Evolutionary conservation across 495 filamentous ascomycete genomes (phyloP).

Genomic region (Chaetomium cochliodes): DNA sequence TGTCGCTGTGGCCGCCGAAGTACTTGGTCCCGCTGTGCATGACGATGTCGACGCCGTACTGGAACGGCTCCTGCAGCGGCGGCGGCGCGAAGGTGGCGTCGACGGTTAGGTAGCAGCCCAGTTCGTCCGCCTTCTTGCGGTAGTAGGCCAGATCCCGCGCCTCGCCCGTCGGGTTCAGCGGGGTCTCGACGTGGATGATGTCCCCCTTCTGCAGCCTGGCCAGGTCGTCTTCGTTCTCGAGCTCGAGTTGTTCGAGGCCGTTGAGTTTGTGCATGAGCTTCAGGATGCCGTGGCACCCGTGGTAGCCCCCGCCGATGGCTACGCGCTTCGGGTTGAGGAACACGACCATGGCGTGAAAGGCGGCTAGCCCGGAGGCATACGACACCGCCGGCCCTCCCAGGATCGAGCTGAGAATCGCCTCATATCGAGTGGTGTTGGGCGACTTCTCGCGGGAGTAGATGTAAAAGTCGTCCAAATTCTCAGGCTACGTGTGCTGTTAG

Average conservation of each 20-base stretch:
- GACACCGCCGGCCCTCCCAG: slow-evolving; percentile 66
- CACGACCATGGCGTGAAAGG: slow-evolving; percentile 79
- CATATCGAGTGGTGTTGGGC: slow-evolving; percentile 79
- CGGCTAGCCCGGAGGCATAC: slow-evolving; percentile 82
- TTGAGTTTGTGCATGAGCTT: slow-evolving; percentile 66
- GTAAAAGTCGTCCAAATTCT: slow-evolving; percentile 47
- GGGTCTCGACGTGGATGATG: slow-evolving; percentile 87
- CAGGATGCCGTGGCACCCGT: slow-evolving; percentile 88
- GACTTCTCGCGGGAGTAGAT: slow-evolving; percentile 78
- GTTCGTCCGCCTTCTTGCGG: slow-evolving; percentile 66
- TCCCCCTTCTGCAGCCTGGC: slow-evolving; percentile 65
- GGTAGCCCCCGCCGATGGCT: slow-evolving; percentile 80
- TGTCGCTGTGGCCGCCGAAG: slow-evolving; percentile 87
- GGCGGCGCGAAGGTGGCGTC: slow-evolving; percentile 95
- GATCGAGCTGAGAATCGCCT: slow-evolving; percentile 71
- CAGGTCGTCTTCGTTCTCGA: slow-evolving; percentile 50
- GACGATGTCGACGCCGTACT: slow-evolving; percentile 73
- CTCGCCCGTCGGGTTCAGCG: slow-evolving; percentile 82
- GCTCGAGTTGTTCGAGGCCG: slow-evolving; percentile 61
- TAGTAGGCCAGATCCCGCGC: slow-evolving; percentile 68
- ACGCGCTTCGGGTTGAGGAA: slow-evolving; percentile 75
- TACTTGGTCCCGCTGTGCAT: slow-evolving; percentile 96
- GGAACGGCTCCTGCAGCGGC: slow-evolving; percentile 80
- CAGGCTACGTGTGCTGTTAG: slow-evolving; percentile 36
- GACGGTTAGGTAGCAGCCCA: slow-evolving; percentile 75